These are phyloP conservation scores for Erysiphe pisi DNA, from an alignment of 2,329 filamentous ascomycete species.

Conservation along the genomic window DNA sequence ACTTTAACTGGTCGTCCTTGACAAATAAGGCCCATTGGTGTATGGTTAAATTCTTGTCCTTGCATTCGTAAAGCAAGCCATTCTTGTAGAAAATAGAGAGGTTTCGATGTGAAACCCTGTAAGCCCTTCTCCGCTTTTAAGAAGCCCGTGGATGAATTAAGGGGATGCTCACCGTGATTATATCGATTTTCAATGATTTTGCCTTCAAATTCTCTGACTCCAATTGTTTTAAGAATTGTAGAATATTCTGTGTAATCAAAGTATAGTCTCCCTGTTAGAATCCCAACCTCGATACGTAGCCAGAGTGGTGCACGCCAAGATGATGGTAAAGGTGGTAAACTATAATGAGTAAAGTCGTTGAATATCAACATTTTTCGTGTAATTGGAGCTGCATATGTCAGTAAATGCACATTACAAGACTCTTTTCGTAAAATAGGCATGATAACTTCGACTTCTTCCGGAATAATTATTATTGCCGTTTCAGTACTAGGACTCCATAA, in stretches of 20 bases:
- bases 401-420: conserved; percentile 39
- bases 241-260: conserved; percentile 43
- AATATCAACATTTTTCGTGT: conserved; percentile 51
- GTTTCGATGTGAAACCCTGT: conserved; percentile 36
- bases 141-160: background rate
- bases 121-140: background rate
- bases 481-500: conserved; percentile 43
- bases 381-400: conserved; percentile 50
- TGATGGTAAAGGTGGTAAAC: conserved; percentile 42
- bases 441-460: conserved; percentile 51
- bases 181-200: conserved; percentile 24
- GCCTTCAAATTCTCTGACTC: conserved; percentile 26
- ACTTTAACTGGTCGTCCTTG: conserved; percentile 38
- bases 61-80: conserved; percentile 48
- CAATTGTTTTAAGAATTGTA: conserved; percentile 35
- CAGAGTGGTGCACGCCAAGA: conserved; percentile 42
- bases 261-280: conserved; percentile 52
- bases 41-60: conserved; percentile 48
- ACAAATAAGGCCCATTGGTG: conserved; percentile 49
- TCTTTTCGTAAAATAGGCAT: conserved; percentile 40
- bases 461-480: conserved; percentile 48
- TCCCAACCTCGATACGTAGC: conserved; percentile 49
- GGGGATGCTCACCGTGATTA: conserved; percentile 27
- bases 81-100: conserved; percentile 45
- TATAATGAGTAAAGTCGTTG: conserved; percentile 45